phyloP scores from a whole-genome alignment of 768 basidiomycete species.

The Trametes sanguinea region DNA sequence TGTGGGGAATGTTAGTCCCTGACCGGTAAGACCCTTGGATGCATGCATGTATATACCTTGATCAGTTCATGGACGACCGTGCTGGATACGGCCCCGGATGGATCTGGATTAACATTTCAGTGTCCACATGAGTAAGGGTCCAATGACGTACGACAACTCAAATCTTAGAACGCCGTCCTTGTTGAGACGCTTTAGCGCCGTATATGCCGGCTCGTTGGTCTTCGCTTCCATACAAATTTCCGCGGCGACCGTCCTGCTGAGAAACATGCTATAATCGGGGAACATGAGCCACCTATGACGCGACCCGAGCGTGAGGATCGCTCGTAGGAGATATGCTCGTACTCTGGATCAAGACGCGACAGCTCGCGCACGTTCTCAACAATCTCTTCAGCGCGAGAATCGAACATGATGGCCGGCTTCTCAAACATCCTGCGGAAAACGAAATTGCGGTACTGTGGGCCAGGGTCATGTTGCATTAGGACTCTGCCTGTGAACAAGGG shows the following conservation, averaged over 20 bases:
- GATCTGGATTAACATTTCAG: neutral
- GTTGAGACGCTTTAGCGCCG: constrained; percentile 67
- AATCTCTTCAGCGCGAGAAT: constrained; percentile 61
- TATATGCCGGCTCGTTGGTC: constrained; percentile 67
- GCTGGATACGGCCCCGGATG: constrained; percentile 29
- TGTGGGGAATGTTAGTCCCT: constrained; percentile 30
- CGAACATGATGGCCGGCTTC: constrained; percentile 50
- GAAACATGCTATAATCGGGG: constrained; percentile 63
- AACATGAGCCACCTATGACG: constrained; percentile 13
- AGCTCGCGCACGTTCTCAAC: constrained; percentile 70
- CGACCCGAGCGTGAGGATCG: neutral
- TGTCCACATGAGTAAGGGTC: constrained; percentile 1
- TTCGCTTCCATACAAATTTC: constrained; percentile 84
- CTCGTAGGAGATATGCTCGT: constrained; percentile 25
- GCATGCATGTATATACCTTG: constrained; percentile 46
- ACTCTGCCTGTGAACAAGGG: neutral
- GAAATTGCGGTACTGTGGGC: constrained; percentile 71
- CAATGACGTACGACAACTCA: constrained; percentile 55
- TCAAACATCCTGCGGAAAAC: constrained; percentile 90
- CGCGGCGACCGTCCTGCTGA: constrained; percentile 80
- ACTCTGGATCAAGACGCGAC: constrained; percentile 70
- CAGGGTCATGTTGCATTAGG: constrained; percentile 4
- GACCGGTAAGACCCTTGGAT: neutral
- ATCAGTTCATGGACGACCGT: constrained; percentile 64
- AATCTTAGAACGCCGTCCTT: constrained; percentile 68